These are phyloP conservation scores for Cytospora paraplurivora DNA, from an alignment of 2,329 filamentous ascomycete genomes.

Conservation along the genomic window DNA sequence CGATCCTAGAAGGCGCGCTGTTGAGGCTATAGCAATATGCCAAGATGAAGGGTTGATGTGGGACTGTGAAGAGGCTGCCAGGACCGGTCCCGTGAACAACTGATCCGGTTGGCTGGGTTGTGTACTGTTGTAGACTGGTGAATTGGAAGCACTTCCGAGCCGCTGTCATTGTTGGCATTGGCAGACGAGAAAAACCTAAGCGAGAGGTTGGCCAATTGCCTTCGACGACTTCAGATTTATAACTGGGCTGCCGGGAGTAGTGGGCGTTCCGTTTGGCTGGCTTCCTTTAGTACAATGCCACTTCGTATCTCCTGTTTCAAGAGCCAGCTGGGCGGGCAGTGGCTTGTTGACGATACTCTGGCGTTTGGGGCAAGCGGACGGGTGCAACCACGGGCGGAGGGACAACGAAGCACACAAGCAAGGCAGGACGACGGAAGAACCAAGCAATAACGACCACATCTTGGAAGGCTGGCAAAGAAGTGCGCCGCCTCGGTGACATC, in stretches of 20 bases:
- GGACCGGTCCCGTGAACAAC: slow-evolving; percentile 5
- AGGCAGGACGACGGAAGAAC: background rate
- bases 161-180: slow-evolving; percentile 13
- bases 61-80: background rate
- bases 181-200: slow-evolving; percentile 12
- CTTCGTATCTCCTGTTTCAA: slow-evolving; percentile 23
- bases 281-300: background rate
- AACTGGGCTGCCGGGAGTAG: slow-evolving; percentile 4
- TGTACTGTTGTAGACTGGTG: slow-evolving; percentile 11
- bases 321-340: background rate
- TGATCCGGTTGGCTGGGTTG: slow-evolving; percentile 22
- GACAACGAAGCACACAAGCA: background rate
- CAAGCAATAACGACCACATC: background rate
- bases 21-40: slow-evolving; percentile 16
- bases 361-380: background rate
- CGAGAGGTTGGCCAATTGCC: slow-evolving; percentile 18
- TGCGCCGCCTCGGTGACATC: background rate
- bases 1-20: background rate
- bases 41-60: background rate
- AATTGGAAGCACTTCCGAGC: slow-evolving; percentile 25
- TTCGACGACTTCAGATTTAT: slow-evolving; percentile 10
- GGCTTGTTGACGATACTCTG: background rate
- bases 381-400: background rate
- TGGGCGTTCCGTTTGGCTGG: background rate
- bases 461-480: background rate